Conservation (phyloP, 768 basidiomycete species). For the Podaxis rugospora region DNA sequence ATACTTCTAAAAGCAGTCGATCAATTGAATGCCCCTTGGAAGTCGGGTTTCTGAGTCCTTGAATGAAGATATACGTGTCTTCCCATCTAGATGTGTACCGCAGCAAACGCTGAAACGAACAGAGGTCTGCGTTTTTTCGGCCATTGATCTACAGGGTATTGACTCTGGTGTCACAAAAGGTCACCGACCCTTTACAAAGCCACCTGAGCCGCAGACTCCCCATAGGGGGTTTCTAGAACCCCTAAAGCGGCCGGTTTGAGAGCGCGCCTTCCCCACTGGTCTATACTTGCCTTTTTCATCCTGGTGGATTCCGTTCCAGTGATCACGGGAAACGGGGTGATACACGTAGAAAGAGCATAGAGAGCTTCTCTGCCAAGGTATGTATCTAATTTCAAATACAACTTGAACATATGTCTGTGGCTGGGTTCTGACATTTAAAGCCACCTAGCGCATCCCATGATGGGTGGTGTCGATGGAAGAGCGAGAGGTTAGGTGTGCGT, state of each 20-base stretch:
- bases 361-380: not conserved
- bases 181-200: constrained; percentile 2
- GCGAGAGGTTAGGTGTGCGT: not conserved
- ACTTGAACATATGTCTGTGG: not conserved
- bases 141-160: not conserved
- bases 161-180: constrained; percentile 7
- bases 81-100: not conserved
- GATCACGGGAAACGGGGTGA: not conserved
- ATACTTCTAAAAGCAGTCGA: not conserved
- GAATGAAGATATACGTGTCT: too few species aligned
- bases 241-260: constrained; percentile 1
- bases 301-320: not conserved
- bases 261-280: not conserved
- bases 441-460: not conserved
- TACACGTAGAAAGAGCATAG: not conserved
- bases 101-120: not conserved
- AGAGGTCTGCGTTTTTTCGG: not conserved
- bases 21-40: not conserved
- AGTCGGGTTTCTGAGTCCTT: not conserved
- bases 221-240: constrained; percentile 5
- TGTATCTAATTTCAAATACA: too few species aligned
- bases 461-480: constrained; percentile 1
- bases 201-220: constrained; percentile 8
- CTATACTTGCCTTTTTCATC: constrained; percentile 6
- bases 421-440: not conserved